A percentile compares a stretch with the other conserved stretches of the same genome.
Evolutionary conservation across 768 basidiomycete species (phyloP).

Genomic region (Termitomyces sp.): DNA sequence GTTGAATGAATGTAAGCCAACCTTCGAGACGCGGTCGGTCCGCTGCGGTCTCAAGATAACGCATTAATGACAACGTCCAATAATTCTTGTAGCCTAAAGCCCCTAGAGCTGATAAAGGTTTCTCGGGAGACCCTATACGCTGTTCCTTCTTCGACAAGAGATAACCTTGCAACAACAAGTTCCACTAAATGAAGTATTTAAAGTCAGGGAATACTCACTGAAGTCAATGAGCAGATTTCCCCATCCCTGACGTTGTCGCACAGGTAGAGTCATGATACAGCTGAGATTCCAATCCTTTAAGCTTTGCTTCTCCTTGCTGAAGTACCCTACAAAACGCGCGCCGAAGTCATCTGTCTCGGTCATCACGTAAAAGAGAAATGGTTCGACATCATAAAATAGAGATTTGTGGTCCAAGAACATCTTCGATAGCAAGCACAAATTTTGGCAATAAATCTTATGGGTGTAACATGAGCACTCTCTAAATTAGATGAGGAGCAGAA

Average conservation of each 20-base stretch:
- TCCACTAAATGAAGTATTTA: neutral
- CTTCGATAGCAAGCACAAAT: conserved; percentile 93
- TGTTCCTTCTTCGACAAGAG: conserved; percentile 94
- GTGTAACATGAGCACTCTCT: conserved; percentile 8
- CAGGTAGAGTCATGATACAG: conserved; percentile 98
- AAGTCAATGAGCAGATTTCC: conserved; percentile 97
- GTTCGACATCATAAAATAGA: conserved; percentile 98
- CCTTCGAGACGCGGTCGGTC: conserved; percentile 71
- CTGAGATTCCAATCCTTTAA: conserved; percentile 96
- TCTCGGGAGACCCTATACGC: conserved; percentile 89
- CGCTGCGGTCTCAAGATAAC: conserved; percentile 62
- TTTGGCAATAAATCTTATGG: conserved; percentile 93
- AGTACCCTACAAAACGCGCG: conserved; percentile 95
- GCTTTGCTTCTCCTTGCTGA: conserved; percentile 97
- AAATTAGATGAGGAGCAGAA: neutral
- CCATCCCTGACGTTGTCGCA: conserved; percentile 94
- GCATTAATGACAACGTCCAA: conserved; percentile 88
- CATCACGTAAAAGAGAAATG: conserved; percentile 98
- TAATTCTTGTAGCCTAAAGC: conserved; percentile 94
- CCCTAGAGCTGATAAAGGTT: conserved; percentile 90
- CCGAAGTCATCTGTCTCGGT: conserved; percentile 88
- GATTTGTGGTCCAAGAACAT: conserved; percentile 99
- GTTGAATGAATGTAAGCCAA: conserved; percentile 28
- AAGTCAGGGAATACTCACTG: conserved; percentile 56
- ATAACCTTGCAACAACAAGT: conserved; percentile 61